These are phyloP conservation scores for Mallotus japonicus DNA, from an alignment of 441 rosid genomes.

Conservation along the genomic window DNA sequence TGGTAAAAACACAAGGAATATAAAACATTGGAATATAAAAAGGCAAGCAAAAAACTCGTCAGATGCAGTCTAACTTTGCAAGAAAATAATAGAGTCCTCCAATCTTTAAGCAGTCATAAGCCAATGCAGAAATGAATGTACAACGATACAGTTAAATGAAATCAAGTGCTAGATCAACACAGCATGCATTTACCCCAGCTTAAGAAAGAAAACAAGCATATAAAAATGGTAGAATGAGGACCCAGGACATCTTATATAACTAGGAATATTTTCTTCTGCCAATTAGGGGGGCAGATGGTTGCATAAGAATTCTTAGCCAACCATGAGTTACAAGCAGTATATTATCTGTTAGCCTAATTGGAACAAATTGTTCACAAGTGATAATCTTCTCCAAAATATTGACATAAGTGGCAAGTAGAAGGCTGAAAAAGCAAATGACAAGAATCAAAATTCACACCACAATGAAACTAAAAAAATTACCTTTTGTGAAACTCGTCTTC, in stretches of 20 bases:
- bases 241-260: not conserved
- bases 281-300: not conserved
- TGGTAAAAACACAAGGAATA: not conserved
- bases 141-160: not conserved
- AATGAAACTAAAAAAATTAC: conserved; percentile 33
- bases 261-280: not conserved
- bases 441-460: not conserved
- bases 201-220: not conserved
- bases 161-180: not conserved
- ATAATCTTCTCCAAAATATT: conserved; percentile 13
- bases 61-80: not conserved
- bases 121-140: not conserved
- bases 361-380: not conserved
- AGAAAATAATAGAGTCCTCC: not conserved
- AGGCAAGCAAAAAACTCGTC: not conserved
- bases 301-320: not conserved
- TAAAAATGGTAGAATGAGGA: not conserved
- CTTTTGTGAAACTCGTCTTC: conserved; percentile 99
- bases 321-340: not conserved
- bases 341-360: not conserved
- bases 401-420: not conserved
- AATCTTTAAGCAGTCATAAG: not conserved
- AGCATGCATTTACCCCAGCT: not conserved
- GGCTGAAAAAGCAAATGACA: not conserved
- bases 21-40: not conserved